These are phyloP conservation scores for Phragmites australis DNA, from an alignment of 176 grass and related monocot species.

Conservation along the genomic window DNA sequence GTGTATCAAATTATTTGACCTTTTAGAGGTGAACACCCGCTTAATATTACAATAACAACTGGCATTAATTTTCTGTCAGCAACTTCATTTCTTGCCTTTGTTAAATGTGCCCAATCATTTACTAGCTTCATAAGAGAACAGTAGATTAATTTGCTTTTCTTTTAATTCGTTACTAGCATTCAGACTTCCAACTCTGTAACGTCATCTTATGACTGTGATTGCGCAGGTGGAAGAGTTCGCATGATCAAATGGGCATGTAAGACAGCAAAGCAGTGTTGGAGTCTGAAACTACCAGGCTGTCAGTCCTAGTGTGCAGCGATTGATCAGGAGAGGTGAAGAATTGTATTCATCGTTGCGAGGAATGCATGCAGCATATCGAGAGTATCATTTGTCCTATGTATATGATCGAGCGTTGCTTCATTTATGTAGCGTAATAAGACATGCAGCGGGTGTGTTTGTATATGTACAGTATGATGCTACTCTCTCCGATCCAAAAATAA, in stretches of 20 bases:
- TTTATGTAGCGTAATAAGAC: conserved; percentile 16
- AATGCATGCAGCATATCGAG: not conserved
- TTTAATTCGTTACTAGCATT: not conserved
- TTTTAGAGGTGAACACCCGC: not conserved
- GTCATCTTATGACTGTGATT: not conserved
- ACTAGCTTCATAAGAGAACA: not conserved
- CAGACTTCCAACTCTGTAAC: not conserved
- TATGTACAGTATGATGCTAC: not conserved
- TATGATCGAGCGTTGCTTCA: not conserved
- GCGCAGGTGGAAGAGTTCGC: not conserved
- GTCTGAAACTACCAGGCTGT: not conserved
- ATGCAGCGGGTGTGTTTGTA: not conserved
- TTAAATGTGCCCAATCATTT: not conserved
- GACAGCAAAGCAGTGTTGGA: not conserved
- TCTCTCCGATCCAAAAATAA: too few species aligned
- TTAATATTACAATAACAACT: not conserved
- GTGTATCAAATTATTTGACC: not conserved
- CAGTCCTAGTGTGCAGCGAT: not conserved
- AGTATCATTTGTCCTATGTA: not conserved
- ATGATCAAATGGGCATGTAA: not conserved
- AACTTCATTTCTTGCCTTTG: not conserved
- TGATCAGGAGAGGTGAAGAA: not conserved
- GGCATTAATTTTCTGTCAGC: not conserved
- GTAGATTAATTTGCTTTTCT: not conserved
- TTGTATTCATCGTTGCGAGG: not conserved